Evolutionary conservation across 1,139 yeast species (phyloP), one percentile per base, ranked within the genome.

Genomic region (Hyphopichia wangnamkhiaoensis): DNA sequence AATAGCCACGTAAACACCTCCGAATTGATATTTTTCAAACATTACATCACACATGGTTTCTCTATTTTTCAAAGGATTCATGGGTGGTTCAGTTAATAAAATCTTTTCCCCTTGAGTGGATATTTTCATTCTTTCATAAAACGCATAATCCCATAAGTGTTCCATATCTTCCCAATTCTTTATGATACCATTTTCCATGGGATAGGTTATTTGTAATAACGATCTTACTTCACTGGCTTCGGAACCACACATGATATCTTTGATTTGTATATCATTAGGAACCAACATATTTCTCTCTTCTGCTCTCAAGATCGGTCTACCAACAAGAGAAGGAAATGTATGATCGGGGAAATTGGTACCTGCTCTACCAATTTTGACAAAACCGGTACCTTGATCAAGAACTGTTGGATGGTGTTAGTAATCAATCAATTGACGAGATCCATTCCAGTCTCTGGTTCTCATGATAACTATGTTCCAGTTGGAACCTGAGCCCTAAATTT

Each of bases 121-220:
- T 35, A 85, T 69, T 58, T 89, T 79, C 89, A 93, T 84, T 55
- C 87, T 80, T 52, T 93, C 96, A 65, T 85, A 86, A 63, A 93
- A 93, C 19, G 98, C 94, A 64, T 93, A 93, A 66, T 93, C 97
- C 99, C 99, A 93, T 47, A 93, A 76, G 55, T 91, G 94, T 54
- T 89, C 96, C 98, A 94, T 93, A 61, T 93, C 98, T 56, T 91
- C 96, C 98, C 98, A 93, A 61, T 93, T 90, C 60, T 84, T 84
- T 62, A 93, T 91, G 54, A 94, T 89, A 56, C 99, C 99, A 59
- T 93, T 93, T 63, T 93, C 98, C 98, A 93, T 91, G 17, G 99
- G 99, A 56, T 93, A 93, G 24, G 93, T 83, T 43, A 93, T 82
- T 64, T 93, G 96, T 45, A 93, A 76, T 52, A 91, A 80, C 2